Evolutionary conservation across 78 protist genomes (phyloP).

Genomic region (Dictyostelium intermedium): DNA sequence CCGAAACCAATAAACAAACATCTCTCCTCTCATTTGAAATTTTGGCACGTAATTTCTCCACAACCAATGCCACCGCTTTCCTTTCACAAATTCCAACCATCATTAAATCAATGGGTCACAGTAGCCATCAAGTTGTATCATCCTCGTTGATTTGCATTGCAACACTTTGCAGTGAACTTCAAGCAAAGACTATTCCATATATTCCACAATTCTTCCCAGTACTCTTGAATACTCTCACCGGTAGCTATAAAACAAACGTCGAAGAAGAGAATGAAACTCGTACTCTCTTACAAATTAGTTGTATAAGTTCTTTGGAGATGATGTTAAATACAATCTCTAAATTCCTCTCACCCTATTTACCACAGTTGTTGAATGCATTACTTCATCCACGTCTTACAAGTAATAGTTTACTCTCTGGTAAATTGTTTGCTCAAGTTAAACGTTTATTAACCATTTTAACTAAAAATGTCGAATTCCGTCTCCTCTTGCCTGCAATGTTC

Average conservation of each 20-base stretch:
- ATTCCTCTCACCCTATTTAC: slow-evolving; percentile 67
- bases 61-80: neutral
- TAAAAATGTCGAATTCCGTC: slow-evolving; percentile 60
- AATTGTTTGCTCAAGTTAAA: slow-evolving; percentile 25
- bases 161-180: slow-evolving; percentile 56
- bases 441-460: slow-evolving; percentile 16
- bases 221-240: slow-evolving; percentile 14
- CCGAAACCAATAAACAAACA: slow-evolving; percentile 77
- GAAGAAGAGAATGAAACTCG: slow-evolving; percentile 28
- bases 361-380: slow-evolving; percentile 41
- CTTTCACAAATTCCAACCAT: slow-evolving; percentile 39
- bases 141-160: slow-evolving; percentile 69
- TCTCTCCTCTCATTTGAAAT: slow-evolving; percentile 75
- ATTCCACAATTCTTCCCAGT: slow-evolving; percentile 81
- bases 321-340: slow-evolving; percentile 63
- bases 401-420: neutral
- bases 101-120: slow-evolving; percentile 36
- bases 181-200: slow-evolving; percentile 60
- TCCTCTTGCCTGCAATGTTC: slow-evolving; percentile 46
- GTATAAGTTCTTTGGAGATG: slow-evolving; percentile 61
- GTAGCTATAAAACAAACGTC: neutral
- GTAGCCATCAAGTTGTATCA: slow-evolving; percentile 56
- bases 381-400: slow-evolving; percentile 51
- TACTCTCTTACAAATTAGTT: slow-evolving; percentile 44
- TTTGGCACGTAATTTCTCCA: slow-evolving; percentile 67